Conservation (phyloP, 345 rosid species). For the Corymbia maculata region DNA sequence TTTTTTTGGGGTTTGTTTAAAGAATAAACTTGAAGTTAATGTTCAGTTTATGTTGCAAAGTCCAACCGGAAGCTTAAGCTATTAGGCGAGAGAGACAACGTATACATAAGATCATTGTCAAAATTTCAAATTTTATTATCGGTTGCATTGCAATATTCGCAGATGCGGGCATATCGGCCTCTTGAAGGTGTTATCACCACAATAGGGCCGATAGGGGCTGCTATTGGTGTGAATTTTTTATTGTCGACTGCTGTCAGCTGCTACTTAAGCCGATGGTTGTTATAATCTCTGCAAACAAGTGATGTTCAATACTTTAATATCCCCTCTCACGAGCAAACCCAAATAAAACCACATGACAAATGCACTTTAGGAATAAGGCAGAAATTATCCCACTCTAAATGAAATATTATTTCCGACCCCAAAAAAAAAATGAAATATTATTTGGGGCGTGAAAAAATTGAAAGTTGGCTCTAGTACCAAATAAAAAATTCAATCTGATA, state of each 20-base stretch:
- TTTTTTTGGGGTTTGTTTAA: not conserved
- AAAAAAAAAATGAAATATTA: too few relatives aligned
- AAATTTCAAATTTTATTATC: not conserved
- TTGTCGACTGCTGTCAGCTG: accelerated
- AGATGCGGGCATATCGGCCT: not conserved
- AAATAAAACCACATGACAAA: accelerated
- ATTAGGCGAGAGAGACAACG: not conserved
- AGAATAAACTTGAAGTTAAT: not conserved
- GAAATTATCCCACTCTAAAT: not conserved
- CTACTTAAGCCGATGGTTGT: not conserved
- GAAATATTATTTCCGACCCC: too few relatives aligned
- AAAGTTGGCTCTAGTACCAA: too few relatives aligned
- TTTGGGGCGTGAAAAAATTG: too few relatives aligned
- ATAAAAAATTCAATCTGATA: too few relatives aligned
- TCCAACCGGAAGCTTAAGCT: not conserved
- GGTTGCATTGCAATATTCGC: not conserved
- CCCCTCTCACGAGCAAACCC: not conserved
- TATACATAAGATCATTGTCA: not conserved
- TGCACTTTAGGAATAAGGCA: not conserved
- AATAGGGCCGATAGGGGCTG: accelerated
- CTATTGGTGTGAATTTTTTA: not conserved
- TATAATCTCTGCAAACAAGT: not conserved
- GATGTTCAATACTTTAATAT: not conserved
- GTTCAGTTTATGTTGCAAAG: not conserved
- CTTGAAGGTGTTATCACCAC: accelerated